These are phyloP conservation scores for Eragrostis nindensis DNA, from an alignment of 176 grass and related monocot species.

Conservation along the genomic window DNA sequence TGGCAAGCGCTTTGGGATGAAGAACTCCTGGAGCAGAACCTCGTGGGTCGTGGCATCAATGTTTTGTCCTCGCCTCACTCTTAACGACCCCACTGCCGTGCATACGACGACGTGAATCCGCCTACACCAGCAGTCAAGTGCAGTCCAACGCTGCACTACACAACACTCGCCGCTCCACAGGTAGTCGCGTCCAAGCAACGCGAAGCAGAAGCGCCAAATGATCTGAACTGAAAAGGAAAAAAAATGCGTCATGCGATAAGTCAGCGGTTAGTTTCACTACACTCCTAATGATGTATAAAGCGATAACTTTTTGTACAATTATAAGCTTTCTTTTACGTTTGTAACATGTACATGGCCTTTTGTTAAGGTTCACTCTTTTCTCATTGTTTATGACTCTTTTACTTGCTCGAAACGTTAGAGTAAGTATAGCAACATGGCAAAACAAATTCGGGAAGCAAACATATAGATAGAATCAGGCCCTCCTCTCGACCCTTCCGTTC, in stretches of 20 bases:
- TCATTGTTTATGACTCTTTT: background rate
- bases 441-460: background rate
- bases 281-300: background rate
- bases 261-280: background rate
- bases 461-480: no score
- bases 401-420: background rate
- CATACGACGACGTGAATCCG: background rate
- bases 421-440: background rate
- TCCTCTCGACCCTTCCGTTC: no score
- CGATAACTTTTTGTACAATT: background rate
- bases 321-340: background rate
- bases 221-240: background rate
- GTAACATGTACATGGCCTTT: background rate
- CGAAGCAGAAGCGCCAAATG: background rate
- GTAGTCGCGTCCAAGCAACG: background rate
- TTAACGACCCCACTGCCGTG: background rate
- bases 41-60: background rate
- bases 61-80: background rate
- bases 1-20: slow-evolving; percentile 18
- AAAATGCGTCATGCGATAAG: background rate
- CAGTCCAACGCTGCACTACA: background rate
- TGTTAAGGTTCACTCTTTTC: background rate
- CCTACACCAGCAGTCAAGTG: background rate
- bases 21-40: slow-evolving; percentile 26
- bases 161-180: background rate